A percentile compares a stretch with the other conserved stretches of the same genome.
These are phyloP conservation scores for Aspergillus taichungensis DNA, from an alignment of 495 filamentous ascomycete genomes.

Conservation along the genomic window DNA sequence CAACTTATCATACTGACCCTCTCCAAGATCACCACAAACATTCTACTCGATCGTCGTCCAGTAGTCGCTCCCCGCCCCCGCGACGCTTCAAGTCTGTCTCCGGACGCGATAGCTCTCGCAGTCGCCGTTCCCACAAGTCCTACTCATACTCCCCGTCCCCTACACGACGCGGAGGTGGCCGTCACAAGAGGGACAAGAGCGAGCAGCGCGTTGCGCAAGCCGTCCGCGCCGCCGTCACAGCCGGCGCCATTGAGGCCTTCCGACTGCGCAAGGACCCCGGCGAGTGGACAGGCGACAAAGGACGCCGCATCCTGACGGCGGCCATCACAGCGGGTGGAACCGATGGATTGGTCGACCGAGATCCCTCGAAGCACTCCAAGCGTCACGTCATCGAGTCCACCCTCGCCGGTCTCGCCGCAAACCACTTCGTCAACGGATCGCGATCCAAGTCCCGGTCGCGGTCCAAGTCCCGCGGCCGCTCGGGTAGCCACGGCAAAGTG, in stretches of 20 bases:
- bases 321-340: conserved; percentile 78
- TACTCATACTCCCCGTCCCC: conserved; percentile 44
- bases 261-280: conserved; percentile 77
- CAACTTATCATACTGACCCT: conserved; percentile 2
- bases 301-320: conserved; percentile 78
- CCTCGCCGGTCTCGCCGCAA: conserved; percentile 77
- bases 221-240: conserved; percentile 74
- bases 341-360: conserved; percentile 62
- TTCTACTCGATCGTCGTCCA: conserved; percentile 27
- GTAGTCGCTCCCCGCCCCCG: conserved; percentile 33
- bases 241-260: conserved; percentile 84
- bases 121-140: conserved; percentile 39
- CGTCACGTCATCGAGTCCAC: conserved; percentile 63
- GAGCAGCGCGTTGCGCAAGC: conserved; percentile 72
- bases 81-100: conserved; percentile 62
- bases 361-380: conserved; percentile 67
- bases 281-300: conserved; percentile 75
- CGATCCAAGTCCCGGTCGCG: conserved; percentile 51
- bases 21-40: conserved; percentile 34
- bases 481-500: conserved; percentile 32
- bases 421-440: conserved; percentile 67
- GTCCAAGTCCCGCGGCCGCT: conserved; percentile 25
- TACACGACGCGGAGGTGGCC: conserved; percentile 37
- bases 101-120: conserved; percentile 29
- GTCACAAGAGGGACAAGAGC: conserved; percentile 28